Base-by-base conservation (phyloP, 2,329 filamentous ascomycete genomes). In the Lachnellula arida region DNA sequence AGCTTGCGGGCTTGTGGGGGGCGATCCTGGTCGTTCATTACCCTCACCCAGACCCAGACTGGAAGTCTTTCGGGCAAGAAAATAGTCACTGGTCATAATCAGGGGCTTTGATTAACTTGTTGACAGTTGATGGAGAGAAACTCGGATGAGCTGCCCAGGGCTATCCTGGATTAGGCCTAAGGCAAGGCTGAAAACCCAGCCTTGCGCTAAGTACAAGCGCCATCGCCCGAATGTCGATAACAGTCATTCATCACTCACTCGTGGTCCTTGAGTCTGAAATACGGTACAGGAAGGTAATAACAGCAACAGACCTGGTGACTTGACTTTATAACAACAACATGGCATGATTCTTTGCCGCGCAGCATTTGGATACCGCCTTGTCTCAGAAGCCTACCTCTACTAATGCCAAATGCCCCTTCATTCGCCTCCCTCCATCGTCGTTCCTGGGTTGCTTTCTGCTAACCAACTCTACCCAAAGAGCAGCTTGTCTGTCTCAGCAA, bases 21-120 rank as follows among this genome's bases (percentile, higher is more conserved):
- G 56, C 4, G 64, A 60, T 14, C 50, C 49, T 56, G 46, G 67
- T 66, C 56, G 57, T 12, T 62, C 63, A 15, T 52, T n/a, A 8
- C 53, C 59, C 55, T 67, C 67, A 55, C 48, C 59, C 15, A 64
- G 32, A 4, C 60, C 58, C 15, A 64, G 25, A 8, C 61, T 62
- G 2, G 67, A 61, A 19, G 52, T 55, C 44, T 63, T 69, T 19
- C 61, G 58, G 50, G 54, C 46, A 15, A 63, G 17, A 43, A 66
- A 61, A 54, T 66, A 67, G 56, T 70, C 66, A 49, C 58, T 60
- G 46, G 63, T 56, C 67, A 69, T 67, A 25, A 19, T 44, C 15
- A 32, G 17, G 32, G 14, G 15, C n/a, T 22, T 19, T 22, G 25
- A 1, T 9, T 25, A 5, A 11, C 28, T 34, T 22, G n/a, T 17